Percentiles rank a stretch among this genome's conserved stretches.
Evolutionary conservation across 2,329 filamentous ascomycete species (phyloP).

Genomic region (Monilinia fructigena): DNA sequence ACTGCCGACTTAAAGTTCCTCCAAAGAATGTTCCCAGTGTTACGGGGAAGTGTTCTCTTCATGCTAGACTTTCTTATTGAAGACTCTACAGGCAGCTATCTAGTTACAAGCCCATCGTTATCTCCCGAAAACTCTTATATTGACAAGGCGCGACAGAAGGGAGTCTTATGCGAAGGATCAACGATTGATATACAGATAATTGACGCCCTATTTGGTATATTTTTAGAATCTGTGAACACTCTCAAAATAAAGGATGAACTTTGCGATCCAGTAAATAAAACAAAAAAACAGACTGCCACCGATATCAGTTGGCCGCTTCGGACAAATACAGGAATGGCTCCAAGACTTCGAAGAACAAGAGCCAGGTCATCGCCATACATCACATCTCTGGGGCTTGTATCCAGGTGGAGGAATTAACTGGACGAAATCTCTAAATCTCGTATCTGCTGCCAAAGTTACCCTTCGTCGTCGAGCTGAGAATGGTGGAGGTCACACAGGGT

Average conservation of each 20-base stretch:
- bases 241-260: conserved; percentile 6
- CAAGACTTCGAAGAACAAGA: conserved; percentile 43
- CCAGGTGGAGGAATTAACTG: conserved; percentile 45
- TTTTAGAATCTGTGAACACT: conserved; percentile 26
- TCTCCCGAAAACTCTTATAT: conserved; percentile 43
- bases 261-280: background rate
- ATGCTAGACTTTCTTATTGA: conserved; percentile 41
- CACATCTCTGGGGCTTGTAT: conserved; percentile 47
- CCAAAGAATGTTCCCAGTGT: conserved; percentile 34
- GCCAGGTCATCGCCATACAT: conserved; percentile 47
- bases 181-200: conserved; percentile 50
- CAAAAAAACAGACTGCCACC: conserved; percentile 1
- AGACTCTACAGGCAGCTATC: conserved; percentile 34
- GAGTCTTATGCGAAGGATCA: conserved; percentile 45
- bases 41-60: conserved; percentile 40
- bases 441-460: conserved; percentile 37
- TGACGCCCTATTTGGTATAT: conserved; percentile 42
- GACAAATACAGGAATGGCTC: conserved; percentile 46
- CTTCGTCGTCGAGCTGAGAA: conserved; percentile 40
- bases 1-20: conserved; percentile 40
- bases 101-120: conserved; percentile 43
- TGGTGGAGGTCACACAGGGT: conserved; percentile 48
- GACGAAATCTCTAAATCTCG: conserved; percentile 38
- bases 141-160: conserved; percentile 31
- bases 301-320: conserved; percentile 37